Percentiles rank a stretch among this genome's conserved stretches.
Conservation (phyloP, 257 asterid species). For the Linaria vulgaris region DNA sequence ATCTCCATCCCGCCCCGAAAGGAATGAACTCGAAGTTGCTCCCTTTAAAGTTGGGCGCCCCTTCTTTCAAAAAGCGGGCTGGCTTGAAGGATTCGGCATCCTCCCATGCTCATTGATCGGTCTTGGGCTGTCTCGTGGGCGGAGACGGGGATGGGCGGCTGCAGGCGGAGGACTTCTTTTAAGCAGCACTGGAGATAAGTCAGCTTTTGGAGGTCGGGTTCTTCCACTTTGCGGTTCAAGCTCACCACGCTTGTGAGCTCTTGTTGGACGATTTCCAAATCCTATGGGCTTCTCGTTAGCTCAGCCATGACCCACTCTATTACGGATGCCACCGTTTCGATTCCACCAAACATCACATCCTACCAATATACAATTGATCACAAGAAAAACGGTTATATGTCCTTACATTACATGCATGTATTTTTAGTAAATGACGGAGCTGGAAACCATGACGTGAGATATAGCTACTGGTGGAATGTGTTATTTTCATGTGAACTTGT, state of each 20-base stretch:
- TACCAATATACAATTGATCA: background rate
- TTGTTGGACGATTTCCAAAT: slow-evolving; percentile 36
- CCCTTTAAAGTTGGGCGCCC: slow-evolving; percentile 41
- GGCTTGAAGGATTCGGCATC: slow-evolving; percentile 42
- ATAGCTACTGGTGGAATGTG: too few species aligned
- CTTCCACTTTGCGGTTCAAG: slow-evolving; percentile 38
- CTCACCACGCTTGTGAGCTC: slow-evolving; percentile 40
- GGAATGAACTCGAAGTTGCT: slow-evolving; percentile 48
- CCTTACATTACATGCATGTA: too few species aligned
- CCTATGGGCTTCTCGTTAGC: slow-evolving; percentile 45
- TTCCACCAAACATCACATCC: slow-evolving; percentile 62
- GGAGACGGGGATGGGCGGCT: slow-evolving; percentile 54
- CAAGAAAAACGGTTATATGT: background rate
- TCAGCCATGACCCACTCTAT: slow-evolving; percentile 58
- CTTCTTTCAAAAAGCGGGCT: slow-evolving; percentile 34
- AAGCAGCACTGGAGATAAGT: slow-evolving; percentile 39
- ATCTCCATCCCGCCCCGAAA: slow-evolving; percentile 54
- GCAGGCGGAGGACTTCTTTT: slow-evolving; percentile 56
- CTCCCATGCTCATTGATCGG: slow-evolving; percentile 40
- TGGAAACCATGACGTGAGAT: too few species aligned
- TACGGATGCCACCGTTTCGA: slow-evolving; percentile 47
- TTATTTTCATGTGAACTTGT: too few species aligned
- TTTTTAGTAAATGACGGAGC: too few species aligned
- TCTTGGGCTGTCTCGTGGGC: slow-evolving; percentile 26
- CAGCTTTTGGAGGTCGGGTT: slow-evolving; percentile 43